Evolutionary conservation across 257 asterid species (phyloP).

Genomic region (Solanum rostratum): DNA sequence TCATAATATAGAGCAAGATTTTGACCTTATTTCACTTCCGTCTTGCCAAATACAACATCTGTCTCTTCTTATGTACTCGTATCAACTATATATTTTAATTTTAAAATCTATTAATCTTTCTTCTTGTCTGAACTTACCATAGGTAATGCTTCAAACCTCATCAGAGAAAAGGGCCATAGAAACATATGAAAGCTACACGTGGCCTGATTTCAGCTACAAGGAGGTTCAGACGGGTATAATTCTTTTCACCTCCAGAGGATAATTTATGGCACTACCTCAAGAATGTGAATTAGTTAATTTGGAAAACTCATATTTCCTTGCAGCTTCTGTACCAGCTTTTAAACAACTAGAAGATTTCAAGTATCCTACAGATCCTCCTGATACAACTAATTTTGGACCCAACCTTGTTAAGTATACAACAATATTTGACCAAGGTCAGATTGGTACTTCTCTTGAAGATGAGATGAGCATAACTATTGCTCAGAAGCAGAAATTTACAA

Average conservation of each 20-base stretch:
- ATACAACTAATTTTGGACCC: conserved; percentile 19
- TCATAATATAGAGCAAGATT: not conserved
- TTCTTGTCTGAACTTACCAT: not conserved
- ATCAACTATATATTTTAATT: not conserved
- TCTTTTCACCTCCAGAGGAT: not conserved
- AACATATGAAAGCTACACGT: conserved; percentile 7
- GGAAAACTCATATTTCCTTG: conserved; percentile 11
- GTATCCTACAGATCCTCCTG: conserved; percentile 29
- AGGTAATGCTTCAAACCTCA: conserved; percentile 14
- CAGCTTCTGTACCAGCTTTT: conserved; percentile 31
- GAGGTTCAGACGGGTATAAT: conserved; percentile 36
- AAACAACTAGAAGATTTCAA: conserved; percentile 28
- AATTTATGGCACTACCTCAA: not conserved
- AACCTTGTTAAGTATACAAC: conserved; percentile 25
- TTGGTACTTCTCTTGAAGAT: conserved; percentile 37
- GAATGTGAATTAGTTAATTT: not conserved
- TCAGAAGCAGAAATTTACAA: conserved; percentile 67
- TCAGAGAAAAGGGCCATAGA: conserved; percentile 2
- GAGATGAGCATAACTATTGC: conserved; percentile 39
- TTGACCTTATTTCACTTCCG: not conserved
- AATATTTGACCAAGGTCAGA: conserved; percentile 42
- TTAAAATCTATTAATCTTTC: not conserved
- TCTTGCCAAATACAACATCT: not conserved
- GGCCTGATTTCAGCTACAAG: conserved; percentile 18
- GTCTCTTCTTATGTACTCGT: not conserved